Evolutionary conservation across 2,329 filamentous ascomycete species (phyloP), one percentile per base, ranked within the genome.

Genomic region (Neopestalotiopsis sp.): DNA sequence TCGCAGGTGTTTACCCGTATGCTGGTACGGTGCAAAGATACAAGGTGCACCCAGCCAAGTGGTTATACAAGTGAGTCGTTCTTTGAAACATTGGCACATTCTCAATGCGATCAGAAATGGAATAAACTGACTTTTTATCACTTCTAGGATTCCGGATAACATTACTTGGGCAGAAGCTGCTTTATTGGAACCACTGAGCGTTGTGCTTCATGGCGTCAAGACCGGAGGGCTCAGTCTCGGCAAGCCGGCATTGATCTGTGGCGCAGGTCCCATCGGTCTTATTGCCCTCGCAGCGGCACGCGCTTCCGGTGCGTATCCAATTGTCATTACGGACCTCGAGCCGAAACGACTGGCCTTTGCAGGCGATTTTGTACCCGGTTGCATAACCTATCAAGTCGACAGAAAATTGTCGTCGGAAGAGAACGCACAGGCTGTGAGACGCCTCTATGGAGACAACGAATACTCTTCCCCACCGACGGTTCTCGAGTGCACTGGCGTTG

Each of bases 401-500:
- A 75, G 76, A 0, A 77, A 78, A 1, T 75, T 85, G 30, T 83
- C 83, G 67, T 77, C 83, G 0, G 78, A 87, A 71, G 82, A 81
- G 17, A 89, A 88, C 67, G 87, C 86, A 0, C 80, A 79, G 68
- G 81, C 79, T 10, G 88, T 91, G 68, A 79, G 87, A 61, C 77
- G 78, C n/a, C 70, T 91, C 5, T 91, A 90, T 42, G 76, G 74
- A 10, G 69, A 73, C 6, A 80, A 82, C 5, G 88, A 90, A 72
- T 90, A 90, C 72, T 79, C 80, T 12, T 86, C 88, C 32, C 89
- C 90, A 0, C 81, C 86, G 13, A 86, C 86, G 0, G 86, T 90
- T 2, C 81, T 91, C 2, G 90, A 92, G 77, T 92, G 90, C 72
- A 92, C 90, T 0, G 90, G 90, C 0, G 86, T 91, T 0, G 89